A percentile compares a stretch with the other conserved stretches of the same genome.
These are phyloP conservation scores for Antitrichia curtipendula DNA, from an alignment of 225 moss, liverwort and hornwort genomes.

Conservation along the genomic window DNA sequence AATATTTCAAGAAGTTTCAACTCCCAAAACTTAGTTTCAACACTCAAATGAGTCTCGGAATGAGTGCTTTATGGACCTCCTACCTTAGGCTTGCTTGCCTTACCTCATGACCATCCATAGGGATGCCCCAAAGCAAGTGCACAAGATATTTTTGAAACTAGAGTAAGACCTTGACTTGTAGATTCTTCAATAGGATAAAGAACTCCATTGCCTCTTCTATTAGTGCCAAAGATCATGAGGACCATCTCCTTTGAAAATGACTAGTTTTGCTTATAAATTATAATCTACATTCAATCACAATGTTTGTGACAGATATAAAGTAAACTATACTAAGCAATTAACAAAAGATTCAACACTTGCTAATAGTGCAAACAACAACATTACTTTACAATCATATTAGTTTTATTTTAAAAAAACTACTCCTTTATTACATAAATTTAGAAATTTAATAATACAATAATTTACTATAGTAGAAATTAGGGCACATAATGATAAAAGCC, in stretches of 20 bases:
- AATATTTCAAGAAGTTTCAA: no score
- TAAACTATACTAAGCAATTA: not conserved
- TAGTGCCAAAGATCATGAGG: not conserved
- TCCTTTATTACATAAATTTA: not conserved
- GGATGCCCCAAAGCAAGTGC: not conserved
- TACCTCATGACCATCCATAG: not conserved
- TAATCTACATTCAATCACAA: no score
- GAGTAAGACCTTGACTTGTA: not conserved
- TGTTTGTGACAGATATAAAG: no score
- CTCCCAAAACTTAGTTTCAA: no score
- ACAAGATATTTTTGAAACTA: not conserved
- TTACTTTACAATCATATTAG: not conserved
- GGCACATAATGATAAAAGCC: not conserved
- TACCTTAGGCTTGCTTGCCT: not conserved
- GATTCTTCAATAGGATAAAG: not conserved
- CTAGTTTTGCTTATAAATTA: not conserved
- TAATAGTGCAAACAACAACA: not conserved
- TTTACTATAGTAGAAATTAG: not conserved
- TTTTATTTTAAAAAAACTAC: not conserved
- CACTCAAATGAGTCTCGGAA: no score
- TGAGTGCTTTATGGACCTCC: no score
- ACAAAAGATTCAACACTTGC: not conserved
- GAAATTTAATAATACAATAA: not conserved
- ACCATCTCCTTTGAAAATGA: not conserved
- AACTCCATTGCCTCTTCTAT: not conserved